Conservation (phyloP, 140 eudicot species). For the Ambrosia hybrid region DNA sequence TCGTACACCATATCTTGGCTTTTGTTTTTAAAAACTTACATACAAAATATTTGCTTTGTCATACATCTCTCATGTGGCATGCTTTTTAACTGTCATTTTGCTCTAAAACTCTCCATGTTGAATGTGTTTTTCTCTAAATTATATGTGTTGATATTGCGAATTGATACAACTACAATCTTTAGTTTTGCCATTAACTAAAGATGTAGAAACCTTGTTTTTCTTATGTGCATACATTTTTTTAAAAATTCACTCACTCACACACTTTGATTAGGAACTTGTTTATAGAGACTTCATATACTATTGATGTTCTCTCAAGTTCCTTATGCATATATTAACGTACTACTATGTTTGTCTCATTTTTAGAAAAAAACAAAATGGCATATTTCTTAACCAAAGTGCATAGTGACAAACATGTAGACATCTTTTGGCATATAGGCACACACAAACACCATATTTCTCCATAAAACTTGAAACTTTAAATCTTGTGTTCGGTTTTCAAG, state of each 20-base stretch:
- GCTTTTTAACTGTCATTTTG: too few species aligned
- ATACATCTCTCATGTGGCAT: neutral
- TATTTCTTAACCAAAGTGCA: conserved; percentile 1
- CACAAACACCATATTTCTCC: neutral
- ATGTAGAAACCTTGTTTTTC: conserved; percentile 4
- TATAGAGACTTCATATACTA: neutral
- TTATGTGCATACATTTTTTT: neutral
- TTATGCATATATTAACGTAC: conserved; percentile 9
- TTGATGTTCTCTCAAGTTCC: conserved; percentile 11
- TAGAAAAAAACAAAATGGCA: neutral
- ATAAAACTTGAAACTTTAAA: neutral
- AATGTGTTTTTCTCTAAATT: neutral
- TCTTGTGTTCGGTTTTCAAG: neutral
- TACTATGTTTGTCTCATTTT: conserved; percentile 13
- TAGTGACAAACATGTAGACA: conserved; percentile 16
- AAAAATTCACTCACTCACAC: neutral
- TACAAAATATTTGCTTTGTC: neutral
- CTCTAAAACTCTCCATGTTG: neutral
- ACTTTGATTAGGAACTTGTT: conserved; percentile 13
- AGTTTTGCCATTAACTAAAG: conserved; percentile 11
- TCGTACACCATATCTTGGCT: neutral
- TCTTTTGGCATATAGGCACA: conserved; percentile 9
- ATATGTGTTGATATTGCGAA: neutral
- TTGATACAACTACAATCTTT: conserved; percentile 1
- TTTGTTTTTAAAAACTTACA: neutral